Evolutionary conservation across 2,329 filamentous ascomycete species (phyloP).

Genomic region (Fusarium goolgardi): DNA sequence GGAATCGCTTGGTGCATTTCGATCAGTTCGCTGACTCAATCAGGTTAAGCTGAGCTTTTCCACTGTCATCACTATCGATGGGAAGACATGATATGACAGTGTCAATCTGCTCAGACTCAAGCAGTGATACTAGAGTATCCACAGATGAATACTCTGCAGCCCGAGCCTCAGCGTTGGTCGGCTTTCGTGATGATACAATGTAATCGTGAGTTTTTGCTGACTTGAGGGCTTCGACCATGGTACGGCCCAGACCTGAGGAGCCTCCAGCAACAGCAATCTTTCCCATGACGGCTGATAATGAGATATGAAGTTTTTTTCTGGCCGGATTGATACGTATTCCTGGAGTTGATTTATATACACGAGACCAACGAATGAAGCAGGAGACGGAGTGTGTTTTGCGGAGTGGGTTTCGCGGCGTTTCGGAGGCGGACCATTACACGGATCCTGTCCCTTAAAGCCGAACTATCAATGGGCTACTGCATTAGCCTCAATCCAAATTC

Average conservation of each 20-base stretch:
- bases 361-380: background rate
- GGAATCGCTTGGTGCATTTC: background rate
- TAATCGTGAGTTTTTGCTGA: background rate
- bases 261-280: slow-evolving; percentile 7
- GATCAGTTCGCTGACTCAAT: background rate
- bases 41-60: slow-evolving; percentile 8
- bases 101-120: background rate
- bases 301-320: too few relatives aligned
- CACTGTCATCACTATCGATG: slow-evolving; percentile 2
- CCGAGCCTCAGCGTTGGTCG: fast-evolving
- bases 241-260: slow-evolving; percentile 1
- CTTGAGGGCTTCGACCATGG: background rate
- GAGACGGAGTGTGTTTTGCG: too few relatives aligned
- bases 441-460: too few relatives aligned
- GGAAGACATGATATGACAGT: background rate
- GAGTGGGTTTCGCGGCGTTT: too few relatives aligned
- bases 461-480: too few relatives aligned
- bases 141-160: background rate
- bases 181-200: background rate
- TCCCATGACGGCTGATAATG: background rate
- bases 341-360: background rate
- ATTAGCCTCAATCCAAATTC: too few relatives aligned
- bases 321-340: too few relatives aligned
- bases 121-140: fast-evolving
- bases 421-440: too few relatives aligned